These are phyloP conservation scores for Bisporella sp. DNA, from an alignment of 2,329 filamentous ascomycete genomes.

Conservation along the genomic window DNA sequence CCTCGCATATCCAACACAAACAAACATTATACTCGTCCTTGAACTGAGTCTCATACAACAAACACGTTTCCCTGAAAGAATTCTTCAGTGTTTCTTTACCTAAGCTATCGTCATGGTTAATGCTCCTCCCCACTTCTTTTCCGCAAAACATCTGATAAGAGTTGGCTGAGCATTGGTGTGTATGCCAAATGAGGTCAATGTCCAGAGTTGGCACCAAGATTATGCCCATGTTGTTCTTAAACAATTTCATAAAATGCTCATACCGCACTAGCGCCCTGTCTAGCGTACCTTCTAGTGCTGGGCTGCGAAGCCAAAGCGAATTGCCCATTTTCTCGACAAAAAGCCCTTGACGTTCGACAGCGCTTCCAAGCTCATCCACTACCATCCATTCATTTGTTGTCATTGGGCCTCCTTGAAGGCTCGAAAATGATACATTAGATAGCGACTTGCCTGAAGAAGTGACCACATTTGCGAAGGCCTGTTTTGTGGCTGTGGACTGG, in stretches of 20 bases:
- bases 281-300: slow-evolving; percentile 29
- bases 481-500: too few species aligned
- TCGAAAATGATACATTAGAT: too few species aligned
- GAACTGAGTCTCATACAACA: neutral
- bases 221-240: slow-evolving; percentile 22
- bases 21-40: neutral
- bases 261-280: slow-evolving; percentile 32
- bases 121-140: neutral
- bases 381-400: too few species aligned
- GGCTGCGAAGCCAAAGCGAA: slow-evolving; percentile 33
- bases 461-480: too few species aligned
- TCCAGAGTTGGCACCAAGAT: slow-evolving; percentile 19
- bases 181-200: neutral
- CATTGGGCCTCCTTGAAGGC: too few species aligned
- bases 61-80: neutral
- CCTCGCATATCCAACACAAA: neutral
- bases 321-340: slow-evolving; percentile 36
- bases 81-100: neutral
- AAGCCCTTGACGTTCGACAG: slow-evolving; percentile 30
- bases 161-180: neutral
- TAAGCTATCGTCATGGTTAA: neutral
- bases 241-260: slow-evolving; percentile 30
- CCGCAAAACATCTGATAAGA: neutral
- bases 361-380: slow-evolving; percentile 17
- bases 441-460: too few species aligned